Evolutionary conservation across 2,329 filamentous ascomycete species (phyloP), one percentile per base, ranked within the genome.

Genomic region (Didymellaceae sp.): DNA sequence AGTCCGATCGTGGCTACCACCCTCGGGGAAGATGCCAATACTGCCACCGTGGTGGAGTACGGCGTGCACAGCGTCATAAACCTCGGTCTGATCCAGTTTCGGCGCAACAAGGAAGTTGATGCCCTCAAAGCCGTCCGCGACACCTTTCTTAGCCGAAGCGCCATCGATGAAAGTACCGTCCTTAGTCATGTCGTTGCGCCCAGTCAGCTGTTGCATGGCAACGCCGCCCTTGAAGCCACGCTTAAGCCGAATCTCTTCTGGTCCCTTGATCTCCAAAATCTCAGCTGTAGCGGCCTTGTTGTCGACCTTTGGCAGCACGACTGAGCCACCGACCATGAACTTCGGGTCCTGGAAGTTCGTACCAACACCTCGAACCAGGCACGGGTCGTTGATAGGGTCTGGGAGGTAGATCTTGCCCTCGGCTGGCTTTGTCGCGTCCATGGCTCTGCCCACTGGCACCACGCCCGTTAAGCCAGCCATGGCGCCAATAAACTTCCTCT

Each of bases 21-120:
- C 93, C 76, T 99, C 93, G 2, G 93, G 93, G 73, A 97, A 99
- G 67, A 99, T 97, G 56, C 93, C 94, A 45, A 97, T 89, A 69
- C 91, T 96, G 14, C 92, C 93, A 37, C 91, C 91, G 30, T 83
- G 82, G 59, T 87, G 86, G 25, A 99, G 81, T 22, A 91, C 86
- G 58, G 87, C 84, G 74, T 97, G 97, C 13, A 99, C 93, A 16
- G 91, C 90, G 71, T 96, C 86, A 75, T 97, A 97, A 21, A 97
- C 93, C 62, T 90, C 85, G 22, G 88, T 92, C 77, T 97, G 93
- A 71, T 97, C 91, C 32, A 97, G 91, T 67, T 97, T 91, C 3
- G 93, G 93, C 2, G 93, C 91, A 34, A 91, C 80, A 76, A 94
- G 94, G 79, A 88, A 97, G 62, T 87, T 88, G 40, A 86, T 89